Base-by-base conservation (phyloP, 177 flowering plant species). In the Vitis hybrid region DNA sequence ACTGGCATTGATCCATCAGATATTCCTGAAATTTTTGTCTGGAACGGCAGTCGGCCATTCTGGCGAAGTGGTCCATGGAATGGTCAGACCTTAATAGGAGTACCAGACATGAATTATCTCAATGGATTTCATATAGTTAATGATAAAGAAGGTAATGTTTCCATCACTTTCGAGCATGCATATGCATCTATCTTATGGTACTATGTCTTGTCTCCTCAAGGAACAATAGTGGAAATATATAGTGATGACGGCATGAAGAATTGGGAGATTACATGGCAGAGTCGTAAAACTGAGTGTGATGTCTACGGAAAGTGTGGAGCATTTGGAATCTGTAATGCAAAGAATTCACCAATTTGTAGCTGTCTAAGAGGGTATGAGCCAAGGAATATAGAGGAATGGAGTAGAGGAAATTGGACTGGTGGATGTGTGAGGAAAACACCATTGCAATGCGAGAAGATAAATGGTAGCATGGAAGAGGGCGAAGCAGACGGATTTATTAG, bases 41-140 rank as follows among this genome's bases (percentile, higher is more conserved):
- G 81, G 83, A 67, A 71, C 5, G 68, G 71, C 3, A 61, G 61
- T 13, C 45, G 22, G 3, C 76, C 61, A 2, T 29, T 66, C 20
- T 84, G 81, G 80, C 51, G 85, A 10, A 80, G 78, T 14, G 87
- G 87, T 10, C 82, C 74, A 1, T 84, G 87, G 85, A 80, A 80
- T 31, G 81, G 82, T 5, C 68, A 63, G 65, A 59, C 71, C 19
- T 76, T 81, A 18, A 74, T 73, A 10, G 85, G 84, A 10, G 39
- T 80, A 15, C 80, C 56, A 4, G 50, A 19, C 2, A 78, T 80
- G 80, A 66, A 31, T 0, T 74, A 76, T 45, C 34, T 72, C 6
- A 49, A 71, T 39, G 80, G 86, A 6, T 64, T 82, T 20, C 53
- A 45, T 9, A 16, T 76, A 6, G 18, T 7, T 11, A 2, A 12